Conservation (phyloP, 179 eudicot species). For the Sideroxylon spinosum region DNA sequence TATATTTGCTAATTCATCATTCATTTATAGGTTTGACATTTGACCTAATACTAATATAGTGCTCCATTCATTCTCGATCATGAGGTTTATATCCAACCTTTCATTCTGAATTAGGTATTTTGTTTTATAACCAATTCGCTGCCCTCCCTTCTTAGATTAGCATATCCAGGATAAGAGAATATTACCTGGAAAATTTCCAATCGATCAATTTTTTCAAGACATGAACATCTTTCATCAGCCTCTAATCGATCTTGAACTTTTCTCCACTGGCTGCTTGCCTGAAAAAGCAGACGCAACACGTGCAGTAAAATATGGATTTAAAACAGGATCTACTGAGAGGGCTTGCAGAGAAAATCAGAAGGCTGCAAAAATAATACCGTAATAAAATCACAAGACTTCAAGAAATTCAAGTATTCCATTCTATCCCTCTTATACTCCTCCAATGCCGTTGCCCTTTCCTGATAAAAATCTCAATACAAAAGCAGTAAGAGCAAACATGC, state of each 20-base stretch:
- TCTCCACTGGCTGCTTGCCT: constrained; percentile 98
- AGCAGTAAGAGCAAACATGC: constrained; percentile 10
- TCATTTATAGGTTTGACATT: too few relatives aligned
- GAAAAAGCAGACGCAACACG: constrained; percentile 16
- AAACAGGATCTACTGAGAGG: constrained; percentile 3
- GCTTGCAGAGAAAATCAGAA: constrained; percentile 12
- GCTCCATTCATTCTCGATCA: too few relatives aligned
- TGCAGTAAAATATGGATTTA: not conserved
- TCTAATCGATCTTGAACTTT: constrained; percentile 93
- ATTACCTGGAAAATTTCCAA: constrained; percentile 85
- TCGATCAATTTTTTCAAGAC: constrained; percentile 84
- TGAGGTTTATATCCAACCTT: too few relatives aligned
- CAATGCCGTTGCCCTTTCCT: constrained; percentile 76
- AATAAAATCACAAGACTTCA: constrained; percentile 90
- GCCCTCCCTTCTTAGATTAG: too few relatives aligned
- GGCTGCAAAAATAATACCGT: constrained; percentile 40
- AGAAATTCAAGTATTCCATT: constrained; percentile 63
- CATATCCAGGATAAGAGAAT: not conserved
- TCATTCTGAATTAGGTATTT: too few relatives aligned
- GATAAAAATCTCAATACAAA: constrained; percentile 12
- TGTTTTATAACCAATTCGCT: too few relatives aligned
- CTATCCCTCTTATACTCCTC: constrained; percentile 66
- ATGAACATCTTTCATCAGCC: constrained; percentile 82
- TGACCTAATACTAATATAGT: too few relatives aligned
- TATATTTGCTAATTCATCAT: too few relatives aligned